These are phyloP conservation scores for Phytophthora litchii DNA, from an alignment of 352 stramenopile genomes.

Conservation along the genomic window DNA sequence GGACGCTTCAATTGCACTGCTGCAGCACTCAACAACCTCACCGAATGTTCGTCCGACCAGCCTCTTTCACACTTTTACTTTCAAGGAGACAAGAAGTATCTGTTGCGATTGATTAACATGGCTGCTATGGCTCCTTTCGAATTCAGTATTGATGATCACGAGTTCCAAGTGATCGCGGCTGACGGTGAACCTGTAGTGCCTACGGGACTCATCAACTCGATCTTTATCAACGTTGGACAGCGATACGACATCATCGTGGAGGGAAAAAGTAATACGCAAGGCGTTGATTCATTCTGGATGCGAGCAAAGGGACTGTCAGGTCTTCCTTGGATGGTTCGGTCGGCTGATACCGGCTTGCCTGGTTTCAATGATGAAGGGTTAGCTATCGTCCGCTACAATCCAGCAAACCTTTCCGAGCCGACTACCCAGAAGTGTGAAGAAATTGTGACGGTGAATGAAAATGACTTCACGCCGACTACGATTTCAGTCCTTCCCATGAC, in stretches of 20 bases:
- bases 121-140: constrained; percentile 35
- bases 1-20: constrained; percentile 40
- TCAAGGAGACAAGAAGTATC: constrained; percentile 24
- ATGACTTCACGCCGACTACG: constrained; percentile 21
- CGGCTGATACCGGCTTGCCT: constrained; percentile 5
- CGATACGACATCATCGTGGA: constrained; percentile 39
- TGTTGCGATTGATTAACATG: constrained; percentile 39
- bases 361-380: constrained; percentile 36
- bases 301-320: constrained; percentile 27
- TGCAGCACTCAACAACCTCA: constrained; percentile 16
- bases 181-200: constrained; percentile 30
- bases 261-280: constrained; percentile 23
- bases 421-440: constrained; percentile 19
- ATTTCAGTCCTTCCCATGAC: constrained; percentile 12
- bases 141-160: constrained; percentile 43
- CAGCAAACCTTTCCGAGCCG: constrained; percentile 11
- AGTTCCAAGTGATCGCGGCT: constrained; percentile 38
- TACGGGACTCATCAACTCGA: constrained; percentile 27
- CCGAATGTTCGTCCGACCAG: constrained; percentile 15
- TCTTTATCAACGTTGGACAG: constrained; percentile 39
- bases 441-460: constrained; percentile 26
- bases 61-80: constrained; percentile 30
- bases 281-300: constrained; percentile 36
- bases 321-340: constrained; percentile 21
- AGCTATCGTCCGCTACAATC: constrained; percentile 30